A percentile compares a stretch with the other conserved stretches of the same genome.
Evolutionary conservation across 495 filamentous ascomycete genomes (phyloP).

Genomic region (Daldinia loculata): DNA sequence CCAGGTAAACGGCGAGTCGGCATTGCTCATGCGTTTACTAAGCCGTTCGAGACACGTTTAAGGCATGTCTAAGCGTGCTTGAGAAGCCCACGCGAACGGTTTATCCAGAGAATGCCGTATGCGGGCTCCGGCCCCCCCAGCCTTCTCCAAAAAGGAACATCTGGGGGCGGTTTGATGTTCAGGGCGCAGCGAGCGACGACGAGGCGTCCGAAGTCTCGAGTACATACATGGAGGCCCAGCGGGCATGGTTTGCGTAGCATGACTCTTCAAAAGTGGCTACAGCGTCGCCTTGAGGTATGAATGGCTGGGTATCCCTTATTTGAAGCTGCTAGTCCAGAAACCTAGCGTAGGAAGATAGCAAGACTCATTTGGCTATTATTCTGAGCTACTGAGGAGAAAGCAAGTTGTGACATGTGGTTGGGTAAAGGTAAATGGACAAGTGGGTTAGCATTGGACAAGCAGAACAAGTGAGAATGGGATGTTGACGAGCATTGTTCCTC

Average conservation of each 20-base stretch:
- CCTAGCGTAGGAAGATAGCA: constrained; percentile 14
- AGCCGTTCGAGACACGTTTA: constrained; percentile 8
- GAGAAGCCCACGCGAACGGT: constrained; percentile 19
- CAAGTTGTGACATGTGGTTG: constrained; percentile 34
- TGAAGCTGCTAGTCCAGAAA: constrained; percentile 8
- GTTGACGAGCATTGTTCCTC: constrained; percentile 45
- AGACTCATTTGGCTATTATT: constrained; percentile 37
- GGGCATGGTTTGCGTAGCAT: constrained; percentile 28
- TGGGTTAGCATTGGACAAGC: constrained; percentile 35
- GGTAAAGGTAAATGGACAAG: constrained; percentile 27
- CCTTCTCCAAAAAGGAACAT: constrained; percentile 24
- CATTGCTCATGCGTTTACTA: constrained; percentile 24
- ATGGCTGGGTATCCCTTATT: constrained; percentile 22
- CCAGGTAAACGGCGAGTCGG: constrained; percentile 6
- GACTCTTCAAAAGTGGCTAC: constrained; percentile 34
- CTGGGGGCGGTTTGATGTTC: constrained; percentile 37
- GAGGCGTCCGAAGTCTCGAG: constrained; percentile 20
- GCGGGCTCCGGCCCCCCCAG: constrained; percentile 21
- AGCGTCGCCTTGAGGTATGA: constrained; percentile 24
- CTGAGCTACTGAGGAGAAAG: constrained; percentile 22
- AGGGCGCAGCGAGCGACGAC: constrained; percentile 25
- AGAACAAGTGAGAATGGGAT: constrained; percentile 39
- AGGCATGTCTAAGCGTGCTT: neutral
- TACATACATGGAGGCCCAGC: constrained; percentile 13
- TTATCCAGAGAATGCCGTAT: constrained; percentile 13